These are phyloP conservation scores for Saccharomyces pastorianus DNA, from an alignment of 1,139 yeast genomes.

Conservation along the genomic window DNA sequence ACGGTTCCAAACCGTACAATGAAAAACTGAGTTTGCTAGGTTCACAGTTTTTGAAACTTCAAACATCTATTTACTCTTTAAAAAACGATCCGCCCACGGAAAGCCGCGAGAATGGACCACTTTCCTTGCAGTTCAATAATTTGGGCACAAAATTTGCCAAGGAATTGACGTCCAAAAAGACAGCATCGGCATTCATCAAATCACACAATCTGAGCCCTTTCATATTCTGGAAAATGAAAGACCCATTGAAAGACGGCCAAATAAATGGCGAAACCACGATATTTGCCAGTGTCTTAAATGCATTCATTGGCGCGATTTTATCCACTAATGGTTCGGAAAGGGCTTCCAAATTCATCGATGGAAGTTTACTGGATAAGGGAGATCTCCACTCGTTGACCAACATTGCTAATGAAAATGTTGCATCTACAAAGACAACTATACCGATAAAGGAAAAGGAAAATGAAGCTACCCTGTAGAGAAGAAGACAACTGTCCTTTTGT, in stretches of 20 bases:
- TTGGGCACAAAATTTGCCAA: slow-evolving; percentile 51
- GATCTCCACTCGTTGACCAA: slow-evolving; percentile 16
- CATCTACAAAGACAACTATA: neutral
- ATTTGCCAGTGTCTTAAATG: slow-evolving; percentile 61
- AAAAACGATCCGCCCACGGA: slow-evolving; percentile 11
- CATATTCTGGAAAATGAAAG: slow-evolving; percentile 67
- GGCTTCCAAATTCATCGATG: slow-evolving; percentile 50
- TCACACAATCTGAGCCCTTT: slow-evolving; percentile 41
- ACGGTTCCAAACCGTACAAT: slow-evolving; percentile 84
- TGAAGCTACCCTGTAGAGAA: neutral
- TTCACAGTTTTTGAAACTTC: slow-evolving; percentile 55
- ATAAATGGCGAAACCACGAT: slow-evolving; percentile 51
- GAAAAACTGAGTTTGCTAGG: slow-evolving; percentile 78
- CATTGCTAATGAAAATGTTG: slow-evolving; percentile 16
- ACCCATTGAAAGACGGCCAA: slow-evolving; percentile 43
- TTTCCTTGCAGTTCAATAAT: slow-evolving; percentile 47
- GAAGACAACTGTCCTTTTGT: no score
- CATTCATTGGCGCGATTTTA: slow-evolving; percentile 75
- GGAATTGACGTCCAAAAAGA: slow-evolving; percentile 42
- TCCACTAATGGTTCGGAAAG: slow-evolving; percentile 55
- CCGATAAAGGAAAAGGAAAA: neutral
- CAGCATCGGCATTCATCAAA: slow-evolving; percentile 49
- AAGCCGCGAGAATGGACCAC: slow-evolving; percentile 32
- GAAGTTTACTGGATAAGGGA: slow-evolving; percentile 31
- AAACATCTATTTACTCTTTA: slow-evolving; percentile 45